Base-by-base conservation (phyloP, 441 rosid genomes). In the Francoa sonchifolia region DNA sequence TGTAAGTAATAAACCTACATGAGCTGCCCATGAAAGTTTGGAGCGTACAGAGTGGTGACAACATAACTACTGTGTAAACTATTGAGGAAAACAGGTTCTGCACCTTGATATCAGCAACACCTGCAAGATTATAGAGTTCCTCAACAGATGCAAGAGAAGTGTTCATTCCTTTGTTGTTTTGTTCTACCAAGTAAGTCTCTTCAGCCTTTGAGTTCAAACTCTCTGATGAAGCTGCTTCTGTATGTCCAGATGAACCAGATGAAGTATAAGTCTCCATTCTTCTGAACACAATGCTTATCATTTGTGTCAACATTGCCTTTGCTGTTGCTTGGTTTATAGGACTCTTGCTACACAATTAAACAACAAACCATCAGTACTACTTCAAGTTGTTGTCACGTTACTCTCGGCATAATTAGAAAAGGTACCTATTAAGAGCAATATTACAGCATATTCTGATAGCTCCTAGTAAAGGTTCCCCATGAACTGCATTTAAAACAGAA, bases 281-380 rank as follows among this genome's bases (percentile, higher is more conserved):
- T 65, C 95, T 69, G 68, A 84, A 78, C 36, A 82, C 73, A 18
- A 92, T 87, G 80, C 82, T 77, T 58, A 92, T 77, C 94, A 87
- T 92, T 68, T 92, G 99, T 23, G 99, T 83, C 74, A 92, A 61
- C 99, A 92, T 92, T 53, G 99, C 99, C 72, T 87, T 92, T 25
- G 99, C 83, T 17, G 99, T 92, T 30, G 93, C 94, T 74, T 92
- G 99, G 65, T 92, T 87, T 62, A 92, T 68, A 15, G 87, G 95
- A 71, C 96, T 92, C 87, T 92, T 92, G 85, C 97, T 92, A 59
- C 71, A 74, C 48, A 65, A 41, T 54, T 58, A 68, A 51, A 65
- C 44, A 31, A 59, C 36, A 53, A 26, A 59, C 45, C 48, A 54
- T 57, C 34, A 73, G 55, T 48, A 45, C 62, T 26, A 41, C 44